phyloP scores from a whole-genome alignment of 768 basidiomycete genomes.

The Podaxis sp. region DNA sequence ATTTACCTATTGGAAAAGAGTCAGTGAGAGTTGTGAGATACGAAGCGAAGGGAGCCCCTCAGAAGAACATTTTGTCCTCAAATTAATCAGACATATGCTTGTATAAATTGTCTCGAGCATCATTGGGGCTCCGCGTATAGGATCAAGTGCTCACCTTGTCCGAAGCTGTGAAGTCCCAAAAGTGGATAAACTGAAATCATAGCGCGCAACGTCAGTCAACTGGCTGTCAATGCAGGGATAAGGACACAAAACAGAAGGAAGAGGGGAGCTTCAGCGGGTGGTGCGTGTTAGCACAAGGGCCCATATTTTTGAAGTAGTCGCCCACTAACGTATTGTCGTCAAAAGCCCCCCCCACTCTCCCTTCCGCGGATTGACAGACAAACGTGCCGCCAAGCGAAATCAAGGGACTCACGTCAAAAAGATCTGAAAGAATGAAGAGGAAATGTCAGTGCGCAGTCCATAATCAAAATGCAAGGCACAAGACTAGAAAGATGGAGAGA shows the following conservation, averaged over 20 bases:
- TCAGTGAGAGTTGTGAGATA: neutral
- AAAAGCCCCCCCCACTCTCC: conserved; percentile 14
- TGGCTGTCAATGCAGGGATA: neutral
- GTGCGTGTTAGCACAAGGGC: conserved; percentile 39
- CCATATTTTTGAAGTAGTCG: conserved; percentile 20
- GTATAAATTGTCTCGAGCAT: conserved; percentile 49
- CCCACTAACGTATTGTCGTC: conserved; percentile 26
- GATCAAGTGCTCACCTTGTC: conserved; percentile 4
- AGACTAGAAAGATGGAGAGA: neutral
- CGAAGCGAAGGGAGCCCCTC: conserved; percentile 31
- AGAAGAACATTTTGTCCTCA: conserved; percentile 53
- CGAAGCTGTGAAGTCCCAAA: conserved; percentile 3
- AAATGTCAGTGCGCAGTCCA: neutral
- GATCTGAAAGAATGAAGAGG: neutral
- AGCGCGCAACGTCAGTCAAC: conserved; percentile 14
- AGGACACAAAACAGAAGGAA: neutral
- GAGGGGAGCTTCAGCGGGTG: conserved; percentile 36
- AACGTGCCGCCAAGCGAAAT: neutral
- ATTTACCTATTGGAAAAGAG: neutral
- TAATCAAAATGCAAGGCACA: neutral
- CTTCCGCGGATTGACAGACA: neutral
- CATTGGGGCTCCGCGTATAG: conserved; percentile 32
- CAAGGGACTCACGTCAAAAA: neutral
- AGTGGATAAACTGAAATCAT: neutral
- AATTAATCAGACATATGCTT: conserved; percentile 78